phyloP scores from a whole-genome alignment of 768 basidiomycete species.

The Leucosporidium creatinivorum region DNA sequence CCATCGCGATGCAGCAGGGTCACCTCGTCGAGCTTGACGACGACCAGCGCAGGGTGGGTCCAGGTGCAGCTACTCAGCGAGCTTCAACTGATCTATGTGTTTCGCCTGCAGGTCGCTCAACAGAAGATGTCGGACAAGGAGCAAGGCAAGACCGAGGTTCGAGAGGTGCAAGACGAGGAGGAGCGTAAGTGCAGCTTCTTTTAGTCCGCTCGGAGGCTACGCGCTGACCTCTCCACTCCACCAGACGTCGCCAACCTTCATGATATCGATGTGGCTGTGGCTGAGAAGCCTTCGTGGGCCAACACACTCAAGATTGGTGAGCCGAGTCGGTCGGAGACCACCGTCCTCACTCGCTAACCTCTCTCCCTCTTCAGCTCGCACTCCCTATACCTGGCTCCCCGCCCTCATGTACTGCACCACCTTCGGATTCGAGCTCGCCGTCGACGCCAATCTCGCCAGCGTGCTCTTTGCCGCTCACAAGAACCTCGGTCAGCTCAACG shows the following conservation, averaged over 20 bases:
- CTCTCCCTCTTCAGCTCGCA: conserved; percentile 14
- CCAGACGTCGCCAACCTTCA: conserved; percentile 36
- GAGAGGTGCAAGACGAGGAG: conserved; percentile 25
- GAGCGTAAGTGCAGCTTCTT: neutral
- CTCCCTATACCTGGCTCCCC: conserved; percentile 54
- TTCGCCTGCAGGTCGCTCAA: conserved; percentile 4
- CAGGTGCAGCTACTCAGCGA: too few relatives aligned
- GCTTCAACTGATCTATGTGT: too few relatives aligned
- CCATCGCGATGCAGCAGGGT: conserved; percentile 30
- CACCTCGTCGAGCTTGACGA: conserved; percentile 37
- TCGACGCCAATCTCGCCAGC: conserved; percentile 53
- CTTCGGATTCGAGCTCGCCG: conserved; percentile 47
- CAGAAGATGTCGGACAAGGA: conserved; percentile 39
- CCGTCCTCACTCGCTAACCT: too few relatives aligned
- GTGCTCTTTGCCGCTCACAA: conserved; percentile 46
- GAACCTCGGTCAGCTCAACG: conserved; percentile 49
- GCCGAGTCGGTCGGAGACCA: too few relatives aligned
- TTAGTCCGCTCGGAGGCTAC: neutral
- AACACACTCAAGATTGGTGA: too few relatives aligned
- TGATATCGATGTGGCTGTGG: conserved; percentile 47
- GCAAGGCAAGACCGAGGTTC: conserved; percentile 30
- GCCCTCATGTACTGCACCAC: conserved; percentile 52
- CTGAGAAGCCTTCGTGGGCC: conserved; percentile 45
- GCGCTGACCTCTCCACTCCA: neutral
- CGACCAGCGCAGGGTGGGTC: conserved; percentile 23